Evolutionary conservation across 73 alveolate genomes (phyloP), one percentile per base, ranked within the genome.

Genomic region (Tetrahymena malaccensis): DNA sequence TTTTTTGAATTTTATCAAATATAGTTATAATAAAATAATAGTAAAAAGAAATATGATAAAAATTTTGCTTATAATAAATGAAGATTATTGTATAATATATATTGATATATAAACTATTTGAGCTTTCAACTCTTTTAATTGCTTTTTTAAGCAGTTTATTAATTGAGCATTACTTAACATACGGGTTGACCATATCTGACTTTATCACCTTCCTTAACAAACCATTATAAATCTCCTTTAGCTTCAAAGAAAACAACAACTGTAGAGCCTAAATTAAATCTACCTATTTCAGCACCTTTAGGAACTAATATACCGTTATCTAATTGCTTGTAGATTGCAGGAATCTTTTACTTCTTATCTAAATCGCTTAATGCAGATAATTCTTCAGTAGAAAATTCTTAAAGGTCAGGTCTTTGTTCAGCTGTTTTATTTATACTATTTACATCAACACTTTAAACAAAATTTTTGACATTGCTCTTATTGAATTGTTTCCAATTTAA

Each of bases 261-360:
- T 22, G 98, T 98, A 1, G 98, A 97, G 15, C 99, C 99, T 96
- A 98, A 94, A 34, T 98, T 96, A 94, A 98, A 98, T 96, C 94
- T 94, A 11, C 99, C 99, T 16, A 98, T 93, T 93, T 98, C 98
- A 93, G 97, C 96, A 16, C 99, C 99, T 93, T 98, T 98, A 56
- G 89, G 95, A 15, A 97, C 93, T n/a, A 43, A 96, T 12, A 96
- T 94, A n/a, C 97, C 96, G 25, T 84, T 50, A 22, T 94, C 85
- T 84, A 35, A 10, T 2, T 85, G 43, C 31, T 31, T 35, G 34
- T 93, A 96, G 37, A 38, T 35, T 10, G 97, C 93, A 19, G 84
- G 34, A 34, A 35, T 89, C 27, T 27, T 85, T 70, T 35, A 15
- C 34, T 85, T 37, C 55, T 56, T 95, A 5, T 55, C 93, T 33